Conservation (phyloP, 148 eudicot genomes). For the Simmondsia chinensis region DNA sequence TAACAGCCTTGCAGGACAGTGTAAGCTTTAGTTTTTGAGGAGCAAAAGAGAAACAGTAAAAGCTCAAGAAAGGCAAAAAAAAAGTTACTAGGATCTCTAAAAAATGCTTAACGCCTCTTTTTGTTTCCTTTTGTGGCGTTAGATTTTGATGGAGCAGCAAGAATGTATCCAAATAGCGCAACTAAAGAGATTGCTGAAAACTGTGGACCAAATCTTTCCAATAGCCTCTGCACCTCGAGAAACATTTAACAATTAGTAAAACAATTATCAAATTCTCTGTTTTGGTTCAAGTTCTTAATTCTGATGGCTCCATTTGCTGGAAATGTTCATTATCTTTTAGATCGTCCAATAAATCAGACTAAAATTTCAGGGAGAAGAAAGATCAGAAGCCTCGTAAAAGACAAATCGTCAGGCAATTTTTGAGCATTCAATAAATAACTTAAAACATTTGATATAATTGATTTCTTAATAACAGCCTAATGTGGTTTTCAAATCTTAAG, state of each 20-base stretch:
- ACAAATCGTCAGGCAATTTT: too few relatives aligned
- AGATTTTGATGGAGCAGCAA: conserved; percentile 35
- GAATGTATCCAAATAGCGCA: conserved; percentile 24
- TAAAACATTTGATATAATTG: too few relatives aligned
- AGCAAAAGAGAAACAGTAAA: too few relatives aligned
- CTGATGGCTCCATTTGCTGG: too few relatives aligned
- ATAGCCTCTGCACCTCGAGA: conserved; percentile 30
- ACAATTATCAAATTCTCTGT: not conserved
- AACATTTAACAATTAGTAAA: not conserved
- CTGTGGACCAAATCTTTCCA: conserved; percentile 32
- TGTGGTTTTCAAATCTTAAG: too few relatives aligned
- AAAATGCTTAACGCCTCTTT: conserved; percentile 49
- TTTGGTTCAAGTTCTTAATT: too few relatives aligned
- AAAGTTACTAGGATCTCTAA: too few relatives aligned
- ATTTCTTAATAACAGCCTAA: too few relatives aligned
- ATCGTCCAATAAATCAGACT: not conserved
- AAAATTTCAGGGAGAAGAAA: not conserved
- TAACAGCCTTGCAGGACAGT: too few relatives aligned
- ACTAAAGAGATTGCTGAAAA: conserved; percentile 40
- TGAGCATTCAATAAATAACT: too few relatives aligned
- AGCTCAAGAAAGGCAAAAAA: too few relatives aligned
- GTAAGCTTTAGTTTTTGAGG: too few relatives aligned
- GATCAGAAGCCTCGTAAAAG: not conserved
- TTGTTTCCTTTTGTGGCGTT: conserved; percentile 33
- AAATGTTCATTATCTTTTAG: not conserved